Evolutionary conservation across 2,329 filamentous ascomycete species (phyloP).

Genomic region (Acephala macrosclerotiorum): DNA sequence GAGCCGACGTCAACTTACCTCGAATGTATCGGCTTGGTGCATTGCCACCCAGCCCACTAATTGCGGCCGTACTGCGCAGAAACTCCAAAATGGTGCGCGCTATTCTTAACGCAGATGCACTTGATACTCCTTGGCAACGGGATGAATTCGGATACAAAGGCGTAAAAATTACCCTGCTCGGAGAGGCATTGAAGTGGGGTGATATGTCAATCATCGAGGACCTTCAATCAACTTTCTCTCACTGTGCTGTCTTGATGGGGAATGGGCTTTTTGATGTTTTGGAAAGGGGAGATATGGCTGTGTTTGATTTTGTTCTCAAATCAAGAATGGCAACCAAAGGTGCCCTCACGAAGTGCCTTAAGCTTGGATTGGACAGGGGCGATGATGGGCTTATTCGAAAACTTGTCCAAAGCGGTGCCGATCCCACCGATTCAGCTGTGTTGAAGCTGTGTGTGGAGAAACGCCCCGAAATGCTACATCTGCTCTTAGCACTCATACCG

Average conservation of each 20-base stretch:
- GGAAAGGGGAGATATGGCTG: background rate
- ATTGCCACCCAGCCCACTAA: background rate
- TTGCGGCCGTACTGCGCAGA: background rate
- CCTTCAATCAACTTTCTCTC: background rate
- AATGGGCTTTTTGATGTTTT: background rate
- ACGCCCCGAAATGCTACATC: background rate
- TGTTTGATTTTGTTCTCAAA: background rate
- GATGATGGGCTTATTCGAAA: background rate
- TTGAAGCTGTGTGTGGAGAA: background rate
- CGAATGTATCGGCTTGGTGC: background rate
- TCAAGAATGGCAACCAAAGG: background rate
- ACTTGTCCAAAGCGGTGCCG: background rate
- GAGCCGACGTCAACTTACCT: background rate
- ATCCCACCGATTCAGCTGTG: background rate
- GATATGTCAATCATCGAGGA: constrained; percentile 9
- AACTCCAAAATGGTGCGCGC: background rate
- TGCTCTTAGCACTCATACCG: background rate
- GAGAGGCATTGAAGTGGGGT: constrained; percentile 5
- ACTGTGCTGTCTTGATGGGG: background rate
- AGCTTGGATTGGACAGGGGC: background rate
- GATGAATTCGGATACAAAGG: background rate
- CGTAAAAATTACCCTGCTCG: background rate
- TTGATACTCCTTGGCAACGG: background rate
- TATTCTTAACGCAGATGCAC: background rate
- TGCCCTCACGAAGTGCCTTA: background rate